Base-by-base conservation (phyloP, 2,329 filamentous ascomycete species). In the Huntiella abstrusa region DNA sequence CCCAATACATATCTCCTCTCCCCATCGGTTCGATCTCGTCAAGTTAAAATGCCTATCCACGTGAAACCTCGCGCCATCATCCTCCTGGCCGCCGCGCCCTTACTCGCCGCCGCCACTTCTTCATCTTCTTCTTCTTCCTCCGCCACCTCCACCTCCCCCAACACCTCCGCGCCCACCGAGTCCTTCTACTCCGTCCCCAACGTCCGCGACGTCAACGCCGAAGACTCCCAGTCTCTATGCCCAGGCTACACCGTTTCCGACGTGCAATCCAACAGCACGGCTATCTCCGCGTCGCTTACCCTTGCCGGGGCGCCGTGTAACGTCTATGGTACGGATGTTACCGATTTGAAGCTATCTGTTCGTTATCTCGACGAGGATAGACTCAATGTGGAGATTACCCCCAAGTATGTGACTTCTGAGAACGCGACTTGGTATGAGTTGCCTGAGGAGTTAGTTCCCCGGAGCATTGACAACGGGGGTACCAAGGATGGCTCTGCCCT, bases 261-360 rank as follows among this genome's bases (percentile, higher is more conserved):
- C 55, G 65, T 83, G 11, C 58, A 64, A 44, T 60, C 66, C 43
- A 71, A 64, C 0, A 55, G 59, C 33, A 64, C 63, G 43, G 73
- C 73, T 6, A 62, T 91, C 45, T 81, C 73, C 1, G 85, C 83
- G 1, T 70, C 80, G 52, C 65, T 93, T 41, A 68, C 62, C 2
- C 69, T 92, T 8, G 80, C 80, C 5, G 83, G 83, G 0, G 55
- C 65, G 7, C 67, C 78, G 4, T 91, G 84, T 64, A 81, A 88
- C 59, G 71, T 75, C 16, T 92, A 88, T 52, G 84, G 85, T 0
- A 79, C 69, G 5, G 85, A 92, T 56, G 64, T 92, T 22, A 67
- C 77, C 17, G 64, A 69, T 4, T 63, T 92, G 42, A 70, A 68
- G 33, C 63, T 92, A 32, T 69, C 73, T 3, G 77, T 91, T 10